Conservation (phyloP, 1,284 basidiomycete genomes). For the Ustilago curta region DNA sequence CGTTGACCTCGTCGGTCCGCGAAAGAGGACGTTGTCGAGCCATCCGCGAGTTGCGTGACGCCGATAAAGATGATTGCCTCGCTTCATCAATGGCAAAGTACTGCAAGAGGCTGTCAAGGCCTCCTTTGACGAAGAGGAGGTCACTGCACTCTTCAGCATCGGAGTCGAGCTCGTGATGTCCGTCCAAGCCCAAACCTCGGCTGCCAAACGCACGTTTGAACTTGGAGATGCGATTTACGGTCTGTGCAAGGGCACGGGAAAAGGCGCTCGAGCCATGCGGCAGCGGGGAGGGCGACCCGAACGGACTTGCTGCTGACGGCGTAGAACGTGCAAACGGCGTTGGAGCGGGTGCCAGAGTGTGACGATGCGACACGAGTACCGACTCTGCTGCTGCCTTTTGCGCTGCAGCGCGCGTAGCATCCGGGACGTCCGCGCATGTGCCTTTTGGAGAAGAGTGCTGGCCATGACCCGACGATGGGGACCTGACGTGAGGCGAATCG, state of each 20-base stretch:
- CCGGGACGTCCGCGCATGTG: slow-evolving; percentile 11
- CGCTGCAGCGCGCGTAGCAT: slow-evolving; percentile 26
- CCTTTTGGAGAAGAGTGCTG: slow-evolving; percentile 10
- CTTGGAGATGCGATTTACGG: slow-evolving; percentile 81
- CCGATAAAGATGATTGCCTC: slow-evolving; percentile 17
- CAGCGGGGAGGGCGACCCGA: slow-evolving; percentile 39
- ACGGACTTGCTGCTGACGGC: not conserved
- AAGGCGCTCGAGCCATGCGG: slow-evolving; percentile 72
- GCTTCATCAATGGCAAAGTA: slow-evolving; percentile 49
- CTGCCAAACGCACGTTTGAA: slow-evolving; percentile 78
- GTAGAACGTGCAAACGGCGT: not conserved
- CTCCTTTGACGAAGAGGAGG: slow-evolving; percentile 57
- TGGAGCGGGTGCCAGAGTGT: slow-evolving; percentile 22
- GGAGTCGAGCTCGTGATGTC: slow-evolving; percentile 39
- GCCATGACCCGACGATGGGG: slow-evolving; percentile 10
- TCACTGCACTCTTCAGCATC: slow-evolving; percentile 70
- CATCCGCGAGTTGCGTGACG: slow-evolving; percentile 1
- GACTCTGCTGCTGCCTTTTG: slow-evolving; percentile 46
- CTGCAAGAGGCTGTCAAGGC: slow-evolving; percentile 54
- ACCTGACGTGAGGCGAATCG: slow-evolving; percentile 14
- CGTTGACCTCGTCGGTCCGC: slow-evolving; percentile 33
- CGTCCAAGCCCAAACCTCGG: slow-evolving; percentile 32
- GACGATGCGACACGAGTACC: slow-evolving; percentile 40
- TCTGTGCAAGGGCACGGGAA: slow-evolving; percentile 81
- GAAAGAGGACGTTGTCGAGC: slow-evolving; percentile 34